Base-by-base conservation (phyloP, 2,329 filamentous ascomycete genomes). In the Aspergillus pseudoviridinutans region DNA sequence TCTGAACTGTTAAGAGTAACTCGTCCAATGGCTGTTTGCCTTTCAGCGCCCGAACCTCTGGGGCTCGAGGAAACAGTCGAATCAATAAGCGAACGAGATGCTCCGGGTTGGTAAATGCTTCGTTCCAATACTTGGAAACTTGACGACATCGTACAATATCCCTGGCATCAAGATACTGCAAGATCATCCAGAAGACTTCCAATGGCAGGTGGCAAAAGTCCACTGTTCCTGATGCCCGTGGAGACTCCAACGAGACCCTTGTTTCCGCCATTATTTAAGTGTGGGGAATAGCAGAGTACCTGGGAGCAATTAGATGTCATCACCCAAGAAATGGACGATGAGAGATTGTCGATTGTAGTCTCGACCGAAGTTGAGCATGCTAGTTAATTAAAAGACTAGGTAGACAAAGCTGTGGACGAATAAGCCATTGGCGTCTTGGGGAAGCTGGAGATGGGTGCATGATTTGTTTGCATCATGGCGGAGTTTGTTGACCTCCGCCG, bases 161-260 rank as follows among this genome's bases (percentile, higher is more conserved):
- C 20, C 65, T 70, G 2, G 84, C 77, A 0, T 79, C 69, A 17
- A 88, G 74, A 61, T 80, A 68, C 2, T 65, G 72, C 38, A 82
- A 58, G 54, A 87, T 72, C 51, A 84, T 75, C 58, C 84, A 74
- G 63, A 87, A 86, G 50, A 87, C 67, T 53, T 85, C 83, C 63
- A 79, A 78, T n/a, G 84, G 84, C 42, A 87, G 74, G 52, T 22
- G 65, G 64, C 8, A 65, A 46, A 74, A 54, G 53, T 67, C 67
- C 56, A 55, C 55, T 53, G 54, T 49, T 53, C 58, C 50, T 25
- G 44, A 8, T 51, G 25, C 44, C 25, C 47, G 50, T 8, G 27
- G 25, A 47, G 27, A 25, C 42, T 46, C n/a, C 24, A 8, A 38
- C 42, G 53, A 58, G 35, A 29, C 25, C 8, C 6, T 35, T 49